Percentiles rank a stretch among this genome's conserved stretches.
Evolutionary conservation across 208 protist genomes (phyloP).

Genomic region (Leptomonas pyrrhocoris): DNA sequence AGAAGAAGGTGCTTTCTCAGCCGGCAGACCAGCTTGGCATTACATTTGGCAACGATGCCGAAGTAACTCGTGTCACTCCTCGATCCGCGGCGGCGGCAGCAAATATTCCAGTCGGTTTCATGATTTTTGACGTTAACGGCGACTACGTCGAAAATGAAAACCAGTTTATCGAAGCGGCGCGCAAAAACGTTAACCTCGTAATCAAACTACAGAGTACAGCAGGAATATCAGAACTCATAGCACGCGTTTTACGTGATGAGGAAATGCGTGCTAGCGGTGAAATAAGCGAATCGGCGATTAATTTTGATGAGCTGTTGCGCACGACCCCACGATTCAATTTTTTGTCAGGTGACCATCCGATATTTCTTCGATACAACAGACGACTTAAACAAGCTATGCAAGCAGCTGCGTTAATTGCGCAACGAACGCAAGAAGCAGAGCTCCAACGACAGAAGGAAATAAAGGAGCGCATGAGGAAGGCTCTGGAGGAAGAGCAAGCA

Average conservation of each 20-base stretch:
- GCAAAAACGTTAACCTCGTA: conserved; percentile 55
- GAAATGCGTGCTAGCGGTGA: conserved; percentile 30
- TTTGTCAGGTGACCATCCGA: conserved; percentile 69
- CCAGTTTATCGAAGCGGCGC: conserved; percentile 52
- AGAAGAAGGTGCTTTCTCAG: conserved; percentile 61
- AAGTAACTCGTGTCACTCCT: conserved; percentile 49
- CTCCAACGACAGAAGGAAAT: conserved; percentile 60
- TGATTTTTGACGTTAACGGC: conserved; percentile 79
- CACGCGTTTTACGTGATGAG: conserved; percentile 62
- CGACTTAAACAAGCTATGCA: conserved; percentile 60
- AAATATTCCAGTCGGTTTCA: conserved; percentile 66
- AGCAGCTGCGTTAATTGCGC: conserved; percentile 60
- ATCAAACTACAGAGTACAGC: conserved; percentile 73
- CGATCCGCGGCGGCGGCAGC: conserved; percentile 55
- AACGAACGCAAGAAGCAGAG: conserved; percentile 60
- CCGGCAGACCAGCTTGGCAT: conserved; percentile 65
- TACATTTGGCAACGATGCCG: conserved; percentile 68
- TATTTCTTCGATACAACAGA: conserved; percentile 75
- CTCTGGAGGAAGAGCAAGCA: conserved; percentile 43
- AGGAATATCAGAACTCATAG: conserved; percentile 77
- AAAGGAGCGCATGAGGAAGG: conserved; percentile 48
- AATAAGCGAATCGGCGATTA: conserved; percentile 25
- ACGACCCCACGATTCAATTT: conserved; percentile 86
- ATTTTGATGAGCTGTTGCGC: conserved; percentile 70
- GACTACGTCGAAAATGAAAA: conserved; percentile 66